phyloP scores from a whole-genome alignment of 495 filamentous ascomycete genomes.

The Tirmania nivea region DNA sequence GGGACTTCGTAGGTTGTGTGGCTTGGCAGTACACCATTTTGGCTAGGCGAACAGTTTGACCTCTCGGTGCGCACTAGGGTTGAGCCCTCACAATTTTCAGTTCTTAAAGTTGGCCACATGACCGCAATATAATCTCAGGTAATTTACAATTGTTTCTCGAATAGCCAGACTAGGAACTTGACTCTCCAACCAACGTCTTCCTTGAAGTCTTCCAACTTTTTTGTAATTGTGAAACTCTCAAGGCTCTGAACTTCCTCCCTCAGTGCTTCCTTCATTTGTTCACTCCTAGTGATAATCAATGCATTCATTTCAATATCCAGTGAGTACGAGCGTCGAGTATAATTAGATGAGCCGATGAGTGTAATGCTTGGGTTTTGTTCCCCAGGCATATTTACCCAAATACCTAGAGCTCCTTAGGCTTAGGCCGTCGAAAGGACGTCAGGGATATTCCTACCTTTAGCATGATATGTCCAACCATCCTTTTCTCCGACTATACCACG shows the following conservation, averaged over 20 bases:
- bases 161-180: conserved; percentile 70
- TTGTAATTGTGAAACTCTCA: conserved; percentile 40
- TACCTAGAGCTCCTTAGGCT: conserved; percentile 20
- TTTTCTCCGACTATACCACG: conserved; percentile 49
- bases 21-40: no score
- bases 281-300: conserved; percentile 61
- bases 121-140: no score
- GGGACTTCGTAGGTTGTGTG: no score
- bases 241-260: conserved; percentile 61
- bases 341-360: conserved; percentile 80
- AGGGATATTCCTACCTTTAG: conserved; percentile 36
- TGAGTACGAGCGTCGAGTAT: conserved; percentile 79
- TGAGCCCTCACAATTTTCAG: no score
- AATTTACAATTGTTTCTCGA: not conserved
- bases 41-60: no score
- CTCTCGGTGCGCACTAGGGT: no score
- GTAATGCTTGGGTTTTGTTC: conserved; percentile 45
- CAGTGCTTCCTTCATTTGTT: conserved; percentile 46
- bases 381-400: conserved; percentile 64
- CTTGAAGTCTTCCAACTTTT: conserved; percentile 54
- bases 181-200: conserved; percentile 63
- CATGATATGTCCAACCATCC: conserved; percentile 91
- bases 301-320: conserved; percentile 78
- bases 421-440: not conserved
- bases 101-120: no score